A percentile compares a stretch with the other conserved stretches of the same genome.
These are phyloP conservation scores for Paraglomus brasilianum DNA, from an alignment of 192 early-diverging fungal species.

Conservation along the genomic window DNA sequence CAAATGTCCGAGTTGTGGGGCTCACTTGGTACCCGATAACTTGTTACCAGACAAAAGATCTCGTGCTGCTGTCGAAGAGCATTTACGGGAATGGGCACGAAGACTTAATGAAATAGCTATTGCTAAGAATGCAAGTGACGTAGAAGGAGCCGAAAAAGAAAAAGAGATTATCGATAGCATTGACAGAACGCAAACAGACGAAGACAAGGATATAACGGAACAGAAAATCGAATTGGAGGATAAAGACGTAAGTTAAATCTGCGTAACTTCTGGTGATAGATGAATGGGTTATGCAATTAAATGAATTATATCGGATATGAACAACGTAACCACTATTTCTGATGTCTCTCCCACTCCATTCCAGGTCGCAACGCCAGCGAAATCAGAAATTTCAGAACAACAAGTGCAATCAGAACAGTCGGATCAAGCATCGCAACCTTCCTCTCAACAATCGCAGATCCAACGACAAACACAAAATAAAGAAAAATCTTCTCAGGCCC, in stretches of 20 bases:
- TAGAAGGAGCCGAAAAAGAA: not conserved
- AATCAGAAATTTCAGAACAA: not conserved
- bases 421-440: not conserved
- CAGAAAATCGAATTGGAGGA: too few relatives aligned
- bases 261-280: too few relatives aligned
- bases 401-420: slow-evolving; percentile 14
- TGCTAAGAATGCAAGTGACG: slow-evolving; percentile 24
- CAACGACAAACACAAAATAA: not conserved
- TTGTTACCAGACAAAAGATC: slow-evolving; percentile 50
- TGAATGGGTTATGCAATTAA: too few relatives aligned
- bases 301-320: too few relatives aligned
- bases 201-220: too few relatives aligned
- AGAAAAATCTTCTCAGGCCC: not conserved
- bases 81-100: slow-evolving; percentile 47
- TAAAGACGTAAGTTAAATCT: too few relatives aligned
- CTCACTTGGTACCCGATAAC: slow-evolving; percentile 53
- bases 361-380: not conserved
- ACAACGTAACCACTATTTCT: too few relatives aligned
- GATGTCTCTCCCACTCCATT: too few relatives aligned
- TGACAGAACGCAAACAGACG: not conserved
- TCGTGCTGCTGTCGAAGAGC: slow-evolving; percentile 53
- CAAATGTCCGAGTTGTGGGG: slow-evolving; percentile 57
- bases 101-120: slow-evolving; percentile 22
- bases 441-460: slow-evolving; percentile 12
- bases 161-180: not conserved